Evolutionary conservation across 805 yeast species (phyloP), one percentile per base, ranked within the genome.

Genomic region (Alloascoidea hylecoeti): DNA sequence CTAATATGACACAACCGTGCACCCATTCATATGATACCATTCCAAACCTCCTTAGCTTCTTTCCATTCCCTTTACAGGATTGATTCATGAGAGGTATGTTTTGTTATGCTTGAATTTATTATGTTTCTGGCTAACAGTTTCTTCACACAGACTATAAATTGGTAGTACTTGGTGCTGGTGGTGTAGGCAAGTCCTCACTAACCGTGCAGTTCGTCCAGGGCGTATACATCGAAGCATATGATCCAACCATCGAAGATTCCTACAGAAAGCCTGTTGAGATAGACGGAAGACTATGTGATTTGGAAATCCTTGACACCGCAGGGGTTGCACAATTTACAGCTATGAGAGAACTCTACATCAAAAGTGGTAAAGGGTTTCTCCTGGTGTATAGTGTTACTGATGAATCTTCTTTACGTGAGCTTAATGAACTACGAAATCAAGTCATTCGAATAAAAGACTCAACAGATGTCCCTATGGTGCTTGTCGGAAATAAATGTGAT

Each of bases 191-290:
- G 51, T 84, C 96, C 16, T 86, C 94, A 32, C 64, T 89, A 33
- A 86, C 96, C 1, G 49, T 85, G 4, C 95, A 85, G 53, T 88
- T 81, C 52, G 94, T 85, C 3, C 94, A 84, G 54, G 92, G 92
- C 6, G 80, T 81, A 2, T 88, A 84, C 55, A 74, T 84, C 39
- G 96, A 89, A 50, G 71, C 85, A 28, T 89, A 89, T 59, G 97
- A 89, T 52, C 97, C 98, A 5, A 92, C 98, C 5, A 92, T 89
- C 46, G 98, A 89, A 55, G 97, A 89, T 52, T 84, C 96, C 1
- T 92, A 89, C 58, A 66, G 94, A 35, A 88, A 85, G 52, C 88
- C 83, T 46, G 75, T 85, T 41, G 86, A 79, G 49, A 77, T 89
- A 27, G 96, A 89, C 55, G 94, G 86, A 23, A 72, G 89, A 46